Percentiles rank a stretch among this genome's conserved stretches.
phyloP scores from a whole-genome alignment of 768 basidiomycete genomes.

The Neoboletus brunneissimus region DNA sequence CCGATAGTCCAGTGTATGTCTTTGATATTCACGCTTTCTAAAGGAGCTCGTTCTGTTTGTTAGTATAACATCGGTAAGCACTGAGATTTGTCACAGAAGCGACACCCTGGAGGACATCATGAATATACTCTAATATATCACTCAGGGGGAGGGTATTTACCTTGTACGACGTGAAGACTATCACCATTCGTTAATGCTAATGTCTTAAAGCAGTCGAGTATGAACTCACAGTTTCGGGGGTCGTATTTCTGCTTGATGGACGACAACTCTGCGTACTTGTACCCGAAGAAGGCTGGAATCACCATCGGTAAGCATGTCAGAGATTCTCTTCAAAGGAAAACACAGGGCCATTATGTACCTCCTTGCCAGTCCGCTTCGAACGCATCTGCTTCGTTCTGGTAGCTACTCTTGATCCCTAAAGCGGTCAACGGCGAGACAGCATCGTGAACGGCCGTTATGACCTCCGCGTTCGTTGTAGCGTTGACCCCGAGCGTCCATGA shows the following conservation, averaged over 20 bases:
- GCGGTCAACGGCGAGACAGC: constrained; percentile 13
- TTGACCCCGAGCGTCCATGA: constrained; percentile 14
- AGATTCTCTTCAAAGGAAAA: not conserved
- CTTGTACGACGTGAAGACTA: constrained; percentile 21
- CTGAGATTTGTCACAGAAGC: constrained; percentile 1
- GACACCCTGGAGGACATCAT: constrained; percentile 3
- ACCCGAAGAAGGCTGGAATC: constrained; percentile 19
- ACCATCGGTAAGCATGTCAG: not conserved
- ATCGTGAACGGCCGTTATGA: constrained; percentile 6
- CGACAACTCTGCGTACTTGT: constrained; percentile 16
- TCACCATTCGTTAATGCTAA: not conserved
- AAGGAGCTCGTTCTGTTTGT: constrained; percentile 3
- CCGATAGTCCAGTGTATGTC: not conserved
- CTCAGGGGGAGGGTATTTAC: not conserved
- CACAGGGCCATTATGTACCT: not conserved
- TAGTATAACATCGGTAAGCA: constrained; percentile 2
- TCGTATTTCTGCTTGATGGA: constrained; percentile 25
- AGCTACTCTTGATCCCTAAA: constrained; percentile 19
- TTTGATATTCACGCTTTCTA: not conserved
- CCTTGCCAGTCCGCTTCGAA: constrained; percentile 23
- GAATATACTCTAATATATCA: not conserved
- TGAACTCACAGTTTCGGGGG: constrained; percentile 16
- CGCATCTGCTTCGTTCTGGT: constrained; percentile 22
- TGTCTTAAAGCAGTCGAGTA: not conserved
- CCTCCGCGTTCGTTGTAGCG: not conserved